A percentile compares a stretch with the other conserved stretches of the same genome.
phyloP scores from a whole-genome alignment of 352 stramenopile genomes.

The Ophiocytium majus region DNA sequence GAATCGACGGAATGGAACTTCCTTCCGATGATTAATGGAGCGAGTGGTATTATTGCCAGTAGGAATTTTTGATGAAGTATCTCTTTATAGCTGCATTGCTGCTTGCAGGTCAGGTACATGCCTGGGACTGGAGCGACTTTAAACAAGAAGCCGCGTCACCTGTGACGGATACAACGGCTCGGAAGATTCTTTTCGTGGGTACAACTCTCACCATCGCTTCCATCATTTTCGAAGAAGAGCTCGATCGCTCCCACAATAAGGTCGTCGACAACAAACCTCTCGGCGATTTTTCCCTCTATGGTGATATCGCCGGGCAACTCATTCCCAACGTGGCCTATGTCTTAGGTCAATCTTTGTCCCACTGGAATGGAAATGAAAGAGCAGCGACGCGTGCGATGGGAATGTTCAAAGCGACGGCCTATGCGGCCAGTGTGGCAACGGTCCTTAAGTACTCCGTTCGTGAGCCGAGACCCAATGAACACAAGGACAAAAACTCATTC shows the following conservation, averaged over 20 bases:
- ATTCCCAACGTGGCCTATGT: not conserved
- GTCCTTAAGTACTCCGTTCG: constrained; percentile 1
- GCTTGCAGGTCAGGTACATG: not conserved
- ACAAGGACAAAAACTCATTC: not conserved
- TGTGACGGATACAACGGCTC: not conserved
- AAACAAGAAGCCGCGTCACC: not conserved
- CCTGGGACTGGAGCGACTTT: not conserved
- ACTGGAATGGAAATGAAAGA: not conserved
- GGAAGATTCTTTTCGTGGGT: not conserved
- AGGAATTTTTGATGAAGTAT: constrained; percentile 14
- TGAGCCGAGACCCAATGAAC: not conserved
- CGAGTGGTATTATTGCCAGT: too few species aligned
- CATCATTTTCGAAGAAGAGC: constrained; percentile 1
- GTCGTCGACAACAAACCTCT: not conserved
- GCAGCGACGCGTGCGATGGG: not conserved
- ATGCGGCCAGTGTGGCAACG: not conserved
- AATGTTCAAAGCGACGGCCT: constrained; percentile 13
- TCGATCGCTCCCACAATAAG: constrained; percentile 6
- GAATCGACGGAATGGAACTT: too few species aligned
- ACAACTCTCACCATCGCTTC: not conserved
- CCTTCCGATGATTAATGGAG: too few species aligned
- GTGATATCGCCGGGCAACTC: not conserved
- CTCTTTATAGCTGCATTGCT: not conserved
- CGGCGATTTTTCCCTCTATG: not conserved
- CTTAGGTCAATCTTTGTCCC: not conserved